These are phyloP conservation scores for Pseudodiploospora longispora DNA, from an alignment of 2,329 filamentous ascomycete species.

Conservation along the genomic window DNA sequence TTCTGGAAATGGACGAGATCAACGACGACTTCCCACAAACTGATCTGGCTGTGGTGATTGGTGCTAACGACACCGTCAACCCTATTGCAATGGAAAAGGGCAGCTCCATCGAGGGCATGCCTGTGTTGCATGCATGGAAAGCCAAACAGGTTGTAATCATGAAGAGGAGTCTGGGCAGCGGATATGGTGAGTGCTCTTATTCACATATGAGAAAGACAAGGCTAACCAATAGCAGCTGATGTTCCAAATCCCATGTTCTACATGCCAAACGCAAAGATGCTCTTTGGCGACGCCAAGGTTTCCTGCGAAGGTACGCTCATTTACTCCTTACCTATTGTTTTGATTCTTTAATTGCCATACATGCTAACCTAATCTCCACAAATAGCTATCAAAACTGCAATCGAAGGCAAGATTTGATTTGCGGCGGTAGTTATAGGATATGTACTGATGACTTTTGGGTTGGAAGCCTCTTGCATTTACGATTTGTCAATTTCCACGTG, in stretches of 20 bases:
- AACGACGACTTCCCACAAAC: conserved; percentile 86
- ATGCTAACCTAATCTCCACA: conserved; percentile 14
- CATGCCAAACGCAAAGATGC: conserved; percentile 82
- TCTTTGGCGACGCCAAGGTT: conserved; percentile 83
- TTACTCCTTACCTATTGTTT: not conserved
- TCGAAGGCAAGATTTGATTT: conserved; percentile 22
- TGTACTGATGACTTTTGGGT: not conserved
- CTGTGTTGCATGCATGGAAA: conserved; percentile 88
- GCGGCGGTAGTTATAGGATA: conserved; percentile 8
- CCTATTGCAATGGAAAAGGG: conserved; percentile 79
- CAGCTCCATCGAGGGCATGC: conserved; percentile 84
- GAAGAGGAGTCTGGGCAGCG: conserved; percentile 84
- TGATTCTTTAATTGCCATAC: not conserved
- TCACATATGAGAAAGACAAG: too few species aligned
- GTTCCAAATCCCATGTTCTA: conserved; percentile 92
- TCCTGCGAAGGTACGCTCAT: conserved; percentile 63
- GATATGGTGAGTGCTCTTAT: conserved; percentile 57
- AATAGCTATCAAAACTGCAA: conserved; percentile 32
- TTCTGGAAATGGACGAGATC: conserved; percentile 93
- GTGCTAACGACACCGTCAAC: conserved; percentile 89
- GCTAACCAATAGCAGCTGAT: conserved; percentile 50
- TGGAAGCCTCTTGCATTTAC: not conserved
- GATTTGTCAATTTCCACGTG: conserved; percentile 3
- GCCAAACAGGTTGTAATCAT: conserved; percentile 88
- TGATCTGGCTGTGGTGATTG: conserved; percentile 80